Evolutionary conservation across 1,284 basidiomycete species (phyloP), one percentile per base, ranked within the genome.

Genomic region (Volvariella surrecta): DNA sequence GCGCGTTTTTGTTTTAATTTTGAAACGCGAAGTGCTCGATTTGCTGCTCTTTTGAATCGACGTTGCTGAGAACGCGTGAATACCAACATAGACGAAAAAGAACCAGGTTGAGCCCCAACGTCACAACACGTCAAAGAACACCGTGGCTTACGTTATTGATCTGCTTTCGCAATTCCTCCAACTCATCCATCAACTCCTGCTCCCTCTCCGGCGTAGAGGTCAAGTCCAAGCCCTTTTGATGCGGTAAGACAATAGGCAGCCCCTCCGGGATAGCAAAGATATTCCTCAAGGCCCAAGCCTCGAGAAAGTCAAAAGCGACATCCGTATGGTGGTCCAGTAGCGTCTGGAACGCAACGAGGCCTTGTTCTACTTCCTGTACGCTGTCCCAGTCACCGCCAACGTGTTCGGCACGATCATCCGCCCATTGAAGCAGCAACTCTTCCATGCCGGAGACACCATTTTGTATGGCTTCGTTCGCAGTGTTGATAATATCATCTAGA

Each of bases 261-360:
- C 79, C 74, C 1, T 71, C 66, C 1, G 78, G 74, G 13, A 88
- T 67, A 35, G 75, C 71, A 55, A 88, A 88, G 47, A 87, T 84
- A 56, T 88, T 88, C 22, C 85, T 67, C 54, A 86, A 56, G 7
- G 76, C 78, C 84, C 85, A 88, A 0, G 77, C 77, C 61, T 88
- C 85, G 52, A 88, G 82, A 57, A 82, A 83, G 58, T 88, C 84
- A 48, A 88, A 85, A 1, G 84, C 84, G 40, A 86, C 71, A 54
- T 88, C 84, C 34, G 82, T 82, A 50, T 88, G 84, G 42, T 78
- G 76, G 53, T 88, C 83, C 17, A 88, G 67, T 31, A 88, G 67
- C 0, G 84, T 88, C 54, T 85, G 81, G 52, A 88, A 87, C 22
- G 82, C 73, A 37, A 86, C 82, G 1, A 88, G 62, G 3, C 82